Base-by-base conservation (phyloP, 2,329 filamentous ascomycete species). In the Fusarium marasasianum region DNA sequence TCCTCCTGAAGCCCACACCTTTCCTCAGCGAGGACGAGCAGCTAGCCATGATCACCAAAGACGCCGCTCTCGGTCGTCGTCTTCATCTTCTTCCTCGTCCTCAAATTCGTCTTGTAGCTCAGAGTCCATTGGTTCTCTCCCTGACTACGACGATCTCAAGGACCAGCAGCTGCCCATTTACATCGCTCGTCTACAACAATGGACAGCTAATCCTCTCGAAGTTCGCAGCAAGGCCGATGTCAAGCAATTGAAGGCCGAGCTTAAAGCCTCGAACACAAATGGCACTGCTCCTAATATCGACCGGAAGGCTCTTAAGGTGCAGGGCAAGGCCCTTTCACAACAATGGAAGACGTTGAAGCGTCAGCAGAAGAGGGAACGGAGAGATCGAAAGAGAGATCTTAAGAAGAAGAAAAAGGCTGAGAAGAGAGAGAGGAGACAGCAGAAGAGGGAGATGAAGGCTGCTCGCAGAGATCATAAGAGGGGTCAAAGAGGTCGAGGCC, bases 191-290 rank as follows among this genome's bases (percentile, higher is more conserved):
- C 81, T 91, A 22, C 73, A 82, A 29, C 78, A 82, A 13, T 91
- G 88, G 87, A 83, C 88, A 4, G 79, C 83, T 14, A 82, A 85
- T 43, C 87, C 88, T 0, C 84, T 88, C 1, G 82, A 87, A 57
- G 82, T 84, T 11, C 84, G 88, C 70, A 88, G 85, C 14, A 86
- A 81, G 67, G 81, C 83, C 10, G 83, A 84, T 33, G 79, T 90
- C 6, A 80, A 82, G 48, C 74, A 81, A 33, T 79, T 87, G 7
- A 83, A 80, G 40, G 76, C 82, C 18, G 82, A 87, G 33, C 83
- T 90, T 63, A 86, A 86, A 61, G 78, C 80, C 3, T 82, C 81
- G 20, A 83, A 81, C 20, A 66, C 76, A 67, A 37, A 63, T 33
- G 13, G 45, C 33, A 4, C 29, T 35, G 45, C 37, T 43, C 69